These are phyloP conservation scores for Fusarium beomiforme DNA, from an alignment of 2,329 filamentous ascomycete species.

Conservation along the genomic window DNA sequence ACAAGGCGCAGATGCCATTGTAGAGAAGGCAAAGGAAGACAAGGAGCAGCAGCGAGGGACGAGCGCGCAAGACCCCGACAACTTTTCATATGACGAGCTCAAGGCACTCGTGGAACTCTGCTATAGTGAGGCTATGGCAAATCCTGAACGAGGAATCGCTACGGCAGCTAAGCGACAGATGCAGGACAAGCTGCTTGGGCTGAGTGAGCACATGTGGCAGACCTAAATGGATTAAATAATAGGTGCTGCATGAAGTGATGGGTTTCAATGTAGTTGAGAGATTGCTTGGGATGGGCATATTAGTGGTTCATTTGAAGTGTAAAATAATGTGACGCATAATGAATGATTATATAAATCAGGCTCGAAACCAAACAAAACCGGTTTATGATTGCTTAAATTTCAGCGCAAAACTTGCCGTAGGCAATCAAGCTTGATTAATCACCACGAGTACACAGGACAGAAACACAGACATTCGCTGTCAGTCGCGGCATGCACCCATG, in stretches of 20 bases:
- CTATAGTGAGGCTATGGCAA: slow-evolving; percentile 73
- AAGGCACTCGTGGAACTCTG: slow-evolving; percentile 73
- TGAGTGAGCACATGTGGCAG: slow-evolving; percentile 80
- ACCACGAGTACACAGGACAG: background rate
- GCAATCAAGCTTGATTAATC: background rate
- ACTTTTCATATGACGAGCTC: slow-evolving; percentile 73
- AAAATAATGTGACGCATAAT: slow-evolving; percentile 6
- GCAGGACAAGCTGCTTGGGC: slow-evolving; percentile 73
- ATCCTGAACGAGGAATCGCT: slow-evolving; percentile 73
- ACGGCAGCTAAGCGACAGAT: slow-evolving; percentile 74
- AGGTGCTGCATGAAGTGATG: background rate
- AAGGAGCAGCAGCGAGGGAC: slow-evolving; percentile 50
- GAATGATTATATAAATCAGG: slow-evolving; percentile 6
- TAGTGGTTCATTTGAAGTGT: background rate
- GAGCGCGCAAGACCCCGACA: slow-evolving; percentile 50
- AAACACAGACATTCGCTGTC: background rate
- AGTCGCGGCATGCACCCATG: background rate
- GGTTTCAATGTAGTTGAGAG: slow-evolving; percentile 22
- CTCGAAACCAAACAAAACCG: background rate
- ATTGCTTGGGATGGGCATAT: slow-evolving; percentile 11
- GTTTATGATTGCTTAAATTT: background rate
- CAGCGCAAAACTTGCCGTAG: background rate
- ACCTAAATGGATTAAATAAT: slow-evolving; percentile 36
- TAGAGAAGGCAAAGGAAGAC: slow-evolving; percentile 67
- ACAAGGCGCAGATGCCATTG: slow-evolving; percentile 71